Evolutionary conservation across 352 stramenopile species (phyloP).

Genomic region (Pythium monospermum): DNA sequence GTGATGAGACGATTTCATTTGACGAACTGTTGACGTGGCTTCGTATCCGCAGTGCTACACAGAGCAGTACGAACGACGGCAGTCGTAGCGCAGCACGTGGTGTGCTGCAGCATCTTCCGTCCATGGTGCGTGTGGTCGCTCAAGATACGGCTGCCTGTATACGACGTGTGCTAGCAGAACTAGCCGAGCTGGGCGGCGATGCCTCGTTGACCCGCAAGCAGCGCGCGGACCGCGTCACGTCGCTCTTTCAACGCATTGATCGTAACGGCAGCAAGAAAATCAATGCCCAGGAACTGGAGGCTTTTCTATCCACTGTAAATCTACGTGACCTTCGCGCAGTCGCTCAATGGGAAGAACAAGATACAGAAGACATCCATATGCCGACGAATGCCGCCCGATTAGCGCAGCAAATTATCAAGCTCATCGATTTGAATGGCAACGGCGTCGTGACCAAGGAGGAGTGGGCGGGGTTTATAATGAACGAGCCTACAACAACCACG

Average conservation of each 20-base stretch:
- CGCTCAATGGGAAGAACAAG: neutral
- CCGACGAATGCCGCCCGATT: constrained; percentile 4
- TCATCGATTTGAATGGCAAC: constrained; percentile 51
- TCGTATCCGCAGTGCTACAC: constrained; percentile 32
- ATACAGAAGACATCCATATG: too few species aligned
- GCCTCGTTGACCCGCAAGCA: neutral
- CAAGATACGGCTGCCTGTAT: neutral
- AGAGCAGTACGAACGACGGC: too few species aligned
- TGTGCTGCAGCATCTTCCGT: too few species aligned
- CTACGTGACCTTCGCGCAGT: constrained; percentile 15
- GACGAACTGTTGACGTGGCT: constrained; percentile 68
- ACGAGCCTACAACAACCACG: neutral
- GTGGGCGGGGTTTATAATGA: constrained; percentile 36
- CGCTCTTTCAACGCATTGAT: constrained; percentile 48
- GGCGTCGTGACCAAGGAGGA: constrained; percentile 51
- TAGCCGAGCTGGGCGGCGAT: neutral
- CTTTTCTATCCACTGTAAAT: constrained; percentile 29
- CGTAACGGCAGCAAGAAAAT: constrained; percentile 50
- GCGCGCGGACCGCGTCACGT: constrained; percentile 18
- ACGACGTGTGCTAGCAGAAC: constrained; percentile 3
- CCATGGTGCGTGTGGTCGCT: too few species aligned
- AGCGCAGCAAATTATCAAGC: constrained; percentile 28
- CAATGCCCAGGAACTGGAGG: constrained; percentile 38
- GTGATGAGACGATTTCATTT: constrained; percentile 55
- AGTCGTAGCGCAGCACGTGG: too few species aligned